phyloP scores from a whole-genome alignment of 208 protist genomes.

The Angomonas deanei region DNA sequence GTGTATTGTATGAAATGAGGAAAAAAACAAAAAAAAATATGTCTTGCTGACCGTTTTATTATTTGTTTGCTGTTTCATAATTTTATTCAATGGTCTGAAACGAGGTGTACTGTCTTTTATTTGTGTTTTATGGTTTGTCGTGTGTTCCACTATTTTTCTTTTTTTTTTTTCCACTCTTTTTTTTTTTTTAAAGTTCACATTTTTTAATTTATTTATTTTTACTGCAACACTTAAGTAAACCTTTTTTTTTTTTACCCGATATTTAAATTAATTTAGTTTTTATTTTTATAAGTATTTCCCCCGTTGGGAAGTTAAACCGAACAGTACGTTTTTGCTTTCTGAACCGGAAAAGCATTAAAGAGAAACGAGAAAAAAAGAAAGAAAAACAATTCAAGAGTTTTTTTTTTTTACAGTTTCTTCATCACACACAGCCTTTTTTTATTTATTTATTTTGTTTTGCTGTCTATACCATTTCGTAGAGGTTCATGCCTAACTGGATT shows the following conservation, averaged over 20 bases:
- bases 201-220: constrained; percentile 7
- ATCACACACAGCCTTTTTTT: neutral
- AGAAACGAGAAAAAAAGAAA: neutral
- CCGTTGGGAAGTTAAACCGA: too few species aligned
- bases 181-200: constrained; percentile 1
- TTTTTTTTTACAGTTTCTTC: constrained; percentile 13
- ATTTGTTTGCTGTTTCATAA: constrained; percentile 2
- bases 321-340: neutral
- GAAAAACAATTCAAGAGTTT: constrained; percentile 6
- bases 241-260: too few species aligned
- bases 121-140: neutral
- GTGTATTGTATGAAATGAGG: neutral
- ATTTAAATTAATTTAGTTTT: too few species aligned
- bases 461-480: too few species aligned
- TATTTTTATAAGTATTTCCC: too few species aligned
- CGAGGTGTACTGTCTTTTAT: neutral
- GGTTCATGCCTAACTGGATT: neutral
- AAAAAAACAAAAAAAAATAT: neutral
- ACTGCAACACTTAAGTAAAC: constrained; percentile 1
- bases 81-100: neutral
- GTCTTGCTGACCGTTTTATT: neutral
- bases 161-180: constrained; percentile 8
- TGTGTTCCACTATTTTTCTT: neutral
- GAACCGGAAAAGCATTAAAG: neutral
- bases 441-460: too few species aligned